Conservation (phyloP, 768 basidiomycete species). For the Serpula lacrymans region DNA sequence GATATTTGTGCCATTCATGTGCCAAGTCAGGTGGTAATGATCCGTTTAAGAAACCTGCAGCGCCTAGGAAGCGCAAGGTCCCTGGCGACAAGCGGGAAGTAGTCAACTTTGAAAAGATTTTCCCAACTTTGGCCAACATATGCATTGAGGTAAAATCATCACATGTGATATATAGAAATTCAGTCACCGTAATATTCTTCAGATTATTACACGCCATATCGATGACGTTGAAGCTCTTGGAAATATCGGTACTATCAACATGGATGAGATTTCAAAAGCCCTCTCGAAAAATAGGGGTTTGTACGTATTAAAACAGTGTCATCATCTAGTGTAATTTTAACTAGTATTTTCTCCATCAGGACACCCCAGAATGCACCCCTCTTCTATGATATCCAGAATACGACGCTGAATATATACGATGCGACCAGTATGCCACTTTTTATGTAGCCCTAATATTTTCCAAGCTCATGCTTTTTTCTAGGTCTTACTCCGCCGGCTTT, state of each 20-base stretch:
- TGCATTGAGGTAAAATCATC: constrained; percentile 72
- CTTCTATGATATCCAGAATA: constrained; percentile 77
- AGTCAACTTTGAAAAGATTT: constrained; percentile 60
- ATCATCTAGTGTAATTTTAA: constrained; percentile 1
- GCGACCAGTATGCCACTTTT: constrained; percentile 68
- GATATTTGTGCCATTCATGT: constrained; percentile 84
- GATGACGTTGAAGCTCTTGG: constrained; percentile 88
- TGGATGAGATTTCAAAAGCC: constrained; percentile 81
- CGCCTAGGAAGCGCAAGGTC: constrained; percentile 58
- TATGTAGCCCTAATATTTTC: not conserved
- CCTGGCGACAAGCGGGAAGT: constrained; percentile 67
- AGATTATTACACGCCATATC: constrained; percentile 85
- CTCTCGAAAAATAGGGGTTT: constrained; percentile 77
- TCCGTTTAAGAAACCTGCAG: constrained; percentile 79
- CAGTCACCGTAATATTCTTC: not conserved
- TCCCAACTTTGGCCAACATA: constrained; percentile 69
- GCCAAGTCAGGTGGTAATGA: constrained; percentile 74
- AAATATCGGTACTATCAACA: constrained; percentile 80
- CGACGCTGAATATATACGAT: constrained; percentile 75
- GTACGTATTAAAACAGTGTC: constrained; percentile 46
- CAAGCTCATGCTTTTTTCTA: constrained; percentile 22
- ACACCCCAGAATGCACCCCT: constrained; percentile 76
- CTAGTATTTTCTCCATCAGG: constrained; percentile 32
- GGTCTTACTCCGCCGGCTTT: constrained; percentile 70
- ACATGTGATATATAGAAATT: not conserved